These are phyloP conservation scores for Sporothrix curviconia DNA, from an alignment of 2,329 filamentous ascomycete species.

Conservation along the genomic window DNA sequence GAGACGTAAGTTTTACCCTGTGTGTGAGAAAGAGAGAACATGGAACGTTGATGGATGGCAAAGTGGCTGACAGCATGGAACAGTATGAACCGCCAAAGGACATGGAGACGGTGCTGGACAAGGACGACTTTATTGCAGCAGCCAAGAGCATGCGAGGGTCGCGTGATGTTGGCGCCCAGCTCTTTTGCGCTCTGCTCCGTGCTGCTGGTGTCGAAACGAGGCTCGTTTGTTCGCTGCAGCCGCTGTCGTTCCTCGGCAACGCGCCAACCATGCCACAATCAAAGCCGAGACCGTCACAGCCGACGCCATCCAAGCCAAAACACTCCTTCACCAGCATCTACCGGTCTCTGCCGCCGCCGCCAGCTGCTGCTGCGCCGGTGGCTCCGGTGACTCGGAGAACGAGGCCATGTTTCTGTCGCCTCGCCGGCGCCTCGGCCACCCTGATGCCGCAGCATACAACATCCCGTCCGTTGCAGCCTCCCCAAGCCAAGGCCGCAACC, in stretches of 20 bases:
- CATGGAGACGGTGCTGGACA: slow-evolving; percentile 62
- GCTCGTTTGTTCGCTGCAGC: slow-evolving; percentile 84
- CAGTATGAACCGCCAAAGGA: slow-evolving; percentile 54
- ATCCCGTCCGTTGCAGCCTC: slow-evolving; percentile 39
- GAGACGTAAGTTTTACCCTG: slow-evolving; percentile 48
- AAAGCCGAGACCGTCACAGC: slow-evolving; percentile 22
- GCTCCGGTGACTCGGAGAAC: slow-evolving; percentile 6
- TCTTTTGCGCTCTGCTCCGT: slow-evolving; percentile 83
- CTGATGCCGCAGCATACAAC: slow-evolving; percentile 47
- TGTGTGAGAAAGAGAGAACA: background rate
- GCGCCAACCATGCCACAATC: slow-evolving; percentile 43
- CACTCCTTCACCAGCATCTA: slow-evolving; percentile 35
- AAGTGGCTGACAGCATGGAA: background rate
- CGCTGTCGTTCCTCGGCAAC: slow-evolving; percentile 59
- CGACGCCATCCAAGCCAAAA: slow-evolving; percentile 30
- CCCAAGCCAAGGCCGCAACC: slow-evolving; percentile 13
- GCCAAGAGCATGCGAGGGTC: slow-evolving; percentile 70
- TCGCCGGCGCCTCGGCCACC: slow-evolving; percentile 46
- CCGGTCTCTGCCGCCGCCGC: slow-evolving; percentile 18
- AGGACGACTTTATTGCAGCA: slow-evolving; percentile 64
- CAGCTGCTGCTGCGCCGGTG: too few species aligned
- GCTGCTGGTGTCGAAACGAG: slow-evolving; percentile 74
- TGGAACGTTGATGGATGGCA: too few species aligned
- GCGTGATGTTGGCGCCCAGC: slow-evolving; percentile 79
- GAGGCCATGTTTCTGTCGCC: slow-evolving; percentile 26